Base-by-base conservation (phyloP, 1,284 basidiomycete species). In the Mycena citricolor region DNA sequence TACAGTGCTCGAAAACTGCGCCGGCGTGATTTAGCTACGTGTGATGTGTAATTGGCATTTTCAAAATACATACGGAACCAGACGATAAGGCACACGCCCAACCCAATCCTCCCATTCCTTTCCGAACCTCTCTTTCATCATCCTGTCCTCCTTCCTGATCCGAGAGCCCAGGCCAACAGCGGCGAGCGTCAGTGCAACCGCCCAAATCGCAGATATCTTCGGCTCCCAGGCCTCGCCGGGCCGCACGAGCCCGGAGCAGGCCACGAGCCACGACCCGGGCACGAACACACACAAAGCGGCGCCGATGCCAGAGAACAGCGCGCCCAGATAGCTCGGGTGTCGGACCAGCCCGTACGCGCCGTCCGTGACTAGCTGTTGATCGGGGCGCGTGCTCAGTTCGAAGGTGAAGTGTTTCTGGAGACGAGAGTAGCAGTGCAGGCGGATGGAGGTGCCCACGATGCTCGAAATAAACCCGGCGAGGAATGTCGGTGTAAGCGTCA, bases 241-340 rank as follows among this genome's bases (percentile, higher is more conserved):
- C 6, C 26, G 26, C 13, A 47, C 19, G 1, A 48, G 22, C 1
- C 41, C 49, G 4, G 30, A 17, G 40, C 52, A 54, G 23, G 54
- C 52, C 16, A 45, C 38, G 6, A 39, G 21, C 54, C 54, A 56
- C 12, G 47, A 32, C 1, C 54, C 54, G 1, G 44, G 49, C 1
- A 40, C 21, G 17, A 54, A 44, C 4, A 35, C 32, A n/a, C 35
- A 38, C 8, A 47, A 11, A 5, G 25, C 40, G 10, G 33, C 32
- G 23, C 54, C 46, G 8, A 43, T 29, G 16, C 34, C 47, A 2
- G 43, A 36, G 24, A 61, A 31, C 17, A 57, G 8, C 4, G 33
- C 41, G 5, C 54, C 55, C 0, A 53, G 49, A 37, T 64, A 66
- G 12, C 61, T 55, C 0, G 65, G 63, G 38, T 65, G 61, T 1